Conservation (phyloP, 2,329 filamentous ascomycete species). For the Stemphylium vesicarium region DNA sequence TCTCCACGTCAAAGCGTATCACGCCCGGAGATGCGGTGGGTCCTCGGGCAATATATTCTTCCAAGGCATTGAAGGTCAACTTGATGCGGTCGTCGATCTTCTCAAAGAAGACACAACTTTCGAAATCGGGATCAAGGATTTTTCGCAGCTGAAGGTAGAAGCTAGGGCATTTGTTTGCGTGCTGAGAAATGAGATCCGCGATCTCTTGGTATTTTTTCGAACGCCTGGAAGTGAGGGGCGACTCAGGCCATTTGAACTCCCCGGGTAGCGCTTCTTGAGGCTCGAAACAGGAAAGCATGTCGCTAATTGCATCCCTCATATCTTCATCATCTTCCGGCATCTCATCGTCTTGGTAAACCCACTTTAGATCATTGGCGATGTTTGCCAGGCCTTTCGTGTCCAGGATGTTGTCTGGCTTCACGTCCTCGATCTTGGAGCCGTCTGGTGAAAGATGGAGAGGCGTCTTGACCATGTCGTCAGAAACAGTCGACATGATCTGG, state of each 20-base stretch:
- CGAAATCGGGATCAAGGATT: conserved; percentile 42
- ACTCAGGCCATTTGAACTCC: conserved; percentile 40
- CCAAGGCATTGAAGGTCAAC: conserved; percentile 37
- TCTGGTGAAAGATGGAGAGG: conserved; percentile 40
- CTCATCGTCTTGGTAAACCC: conserved; percentile 39
- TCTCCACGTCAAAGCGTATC: conserved; percentile 35
- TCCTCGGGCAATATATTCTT: conserved; percentile 39
- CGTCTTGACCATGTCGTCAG: conserved; percentile 28
- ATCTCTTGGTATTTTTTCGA: conserved; percentile 44
- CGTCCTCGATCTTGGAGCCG: conserved; percentile 41
- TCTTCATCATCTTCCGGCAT: conserved; percentile 38
- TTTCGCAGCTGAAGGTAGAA: conserved; percentile 36
- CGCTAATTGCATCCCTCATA: conserved; percentile 38
- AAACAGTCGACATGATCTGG: conserved; percentile 38
- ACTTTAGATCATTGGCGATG: conserved; percentile 38
- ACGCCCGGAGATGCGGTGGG: conserved; percentile 31
- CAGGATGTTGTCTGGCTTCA: conserved; percentile 39
- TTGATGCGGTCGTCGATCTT: conserved; percentile 42
- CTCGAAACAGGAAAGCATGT: conserved; percentile 48
- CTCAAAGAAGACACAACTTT: conserved; percentile 43
- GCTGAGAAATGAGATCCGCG: conserved; percentile 34
- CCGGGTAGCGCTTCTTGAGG: conserved; percentile 42
- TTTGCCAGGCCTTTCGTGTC: conserved; percentile 32
- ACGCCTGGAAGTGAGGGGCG: conserved; percentile 32
- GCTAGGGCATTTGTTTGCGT: conserved; percentile 36